Percentiles rank a stretch among this genome's conserved stretches.
These are phyloP conservation scores for Skeletonema potamos DNA, from an alignment of 108 stramenopile genomes.

Conservation along the genomic window DNA sequence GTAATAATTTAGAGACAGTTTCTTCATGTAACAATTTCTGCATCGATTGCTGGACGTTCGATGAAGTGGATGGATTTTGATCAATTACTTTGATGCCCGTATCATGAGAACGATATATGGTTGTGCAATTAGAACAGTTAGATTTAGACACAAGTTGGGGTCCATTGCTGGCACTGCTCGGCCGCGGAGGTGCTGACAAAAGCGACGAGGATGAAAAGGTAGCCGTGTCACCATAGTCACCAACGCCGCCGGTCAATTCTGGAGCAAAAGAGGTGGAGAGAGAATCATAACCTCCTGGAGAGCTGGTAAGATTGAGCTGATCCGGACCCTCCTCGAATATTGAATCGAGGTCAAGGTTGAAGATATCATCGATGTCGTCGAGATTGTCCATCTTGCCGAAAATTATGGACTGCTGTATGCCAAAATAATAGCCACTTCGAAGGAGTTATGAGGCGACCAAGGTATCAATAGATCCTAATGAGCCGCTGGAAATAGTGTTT, in stretches of 20 bases:
- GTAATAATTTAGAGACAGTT: conserved; percentile 1
- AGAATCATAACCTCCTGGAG: neutral
- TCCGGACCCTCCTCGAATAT: neutral
- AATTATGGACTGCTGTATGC: no score
- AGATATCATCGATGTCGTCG: neutral
- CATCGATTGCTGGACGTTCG: neutral
- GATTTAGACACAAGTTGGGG: neutral
- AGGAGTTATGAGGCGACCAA: no score
- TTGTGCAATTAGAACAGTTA: neutral
- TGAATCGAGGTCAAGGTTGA: neutral
- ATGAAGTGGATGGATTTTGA: neutral
- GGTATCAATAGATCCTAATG: no score
- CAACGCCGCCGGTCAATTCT: neutral
- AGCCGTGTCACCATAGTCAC: neutral
- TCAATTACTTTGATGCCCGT: neutral
- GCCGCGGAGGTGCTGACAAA: neutral
- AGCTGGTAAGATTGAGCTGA: neutral
- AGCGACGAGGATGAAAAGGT: neutral
- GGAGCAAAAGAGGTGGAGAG: neutral
- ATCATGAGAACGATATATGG: conserved; percentile 5
- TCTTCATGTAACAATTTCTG: conserved; percentile 1
- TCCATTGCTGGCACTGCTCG: neutral
- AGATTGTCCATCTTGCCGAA: neutral
- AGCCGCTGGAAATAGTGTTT: no score
- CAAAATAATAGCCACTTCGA: no score